Conservation (phyloP, 202 grass and related monocot genomes). For the Schoenoplectus triqueter region DNA sequence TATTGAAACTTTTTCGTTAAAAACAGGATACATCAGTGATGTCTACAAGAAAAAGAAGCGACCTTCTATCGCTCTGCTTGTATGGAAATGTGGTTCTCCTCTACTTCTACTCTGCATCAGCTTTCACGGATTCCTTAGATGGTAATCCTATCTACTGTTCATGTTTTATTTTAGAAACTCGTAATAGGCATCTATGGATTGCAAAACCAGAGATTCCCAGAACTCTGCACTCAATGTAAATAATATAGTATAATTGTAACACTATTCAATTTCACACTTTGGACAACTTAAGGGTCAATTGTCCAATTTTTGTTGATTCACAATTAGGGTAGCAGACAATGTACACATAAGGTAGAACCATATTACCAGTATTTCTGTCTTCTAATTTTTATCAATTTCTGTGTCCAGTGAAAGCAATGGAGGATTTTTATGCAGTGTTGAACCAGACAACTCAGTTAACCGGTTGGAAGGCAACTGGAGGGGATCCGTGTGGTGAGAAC, state of each 20-base stretch:
- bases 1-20: not conserved
- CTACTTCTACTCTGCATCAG: conserved; percentile 39
- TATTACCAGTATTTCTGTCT: conserved; percentile 19
- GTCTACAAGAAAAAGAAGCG: conserved; percentile 30
- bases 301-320: conserved; percentile 23
- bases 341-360: not conserved
- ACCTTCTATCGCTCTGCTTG: conserved; percentile 38
- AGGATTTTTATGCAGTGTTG: conserved; percentile 60
- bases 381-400: conserved; percentile 27
- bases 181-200: not conserved
- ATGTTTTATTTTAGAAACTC: conserved; percentile 26
- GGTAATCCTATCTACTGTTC: conserved; percentile 41
- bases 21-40: conserved; percentile 12
- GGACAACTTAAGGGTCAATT: conserved; percentile 28
- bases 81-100: conserved; percentile 40
- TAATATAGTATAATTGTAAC: not conserved
- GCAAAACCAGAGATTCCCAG: not conserved
- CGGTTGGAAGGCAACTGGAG: conserved; percentile 63
- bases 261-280: not conserved
- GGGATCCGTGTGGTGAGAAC: conserved; percentile 63
- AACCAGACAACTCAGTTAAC: conserved; percentile 56
- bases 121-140: conserved; percentile 64
- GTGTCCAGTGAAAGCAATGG: conserved; percentile 56
- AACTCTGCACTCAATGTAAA: not conserved
- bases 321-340: not conserved